Conservation (phyloP, 768 basidiomycete genomes). For the Mycena floridula region DNA sequence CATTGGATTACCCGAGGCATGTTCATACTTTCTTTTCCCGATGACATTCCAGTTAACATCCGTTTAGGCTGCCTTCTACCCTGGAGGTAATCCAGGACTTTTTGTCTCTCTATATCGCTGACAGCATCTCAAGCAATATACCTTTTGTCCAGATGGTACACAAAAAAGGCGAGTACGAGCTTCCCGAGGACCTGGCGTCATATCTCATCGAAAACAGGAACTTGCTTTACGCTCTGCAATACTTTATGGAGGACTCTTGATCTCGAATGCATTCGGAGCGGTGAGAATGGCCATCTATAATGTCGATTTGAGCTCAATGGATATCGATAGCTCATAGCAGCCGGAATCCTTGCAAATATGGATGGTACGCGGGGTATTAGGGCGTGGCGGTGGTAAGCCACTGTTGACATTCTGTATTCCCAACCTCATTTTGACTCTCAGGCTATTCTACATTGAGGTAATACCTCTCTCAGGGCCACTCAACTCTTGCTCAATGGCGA, state of each 20-base stretch:
- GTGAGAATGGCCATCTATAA: constrained; percentile 35
- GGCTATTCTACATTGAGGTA: constrained; percentile 71
- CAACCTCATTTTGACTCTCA: constrained; percentile 14
- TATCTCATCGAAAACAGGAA: constrained; percentile 35
- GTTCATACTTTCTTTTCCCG: background rate
- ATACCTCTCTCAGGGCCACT: background rate
- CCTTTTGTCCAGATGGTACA: constrained; percentile 50
- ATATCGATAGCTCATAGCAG: constrained; percentile 60
- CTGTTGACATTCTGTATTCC: background rate
- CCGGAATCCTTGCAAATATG: constrained; percentile 68
- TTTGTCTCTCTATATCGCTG: constrained; percentile 11
- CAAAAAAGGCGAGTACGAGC: constrained; percentile 36
- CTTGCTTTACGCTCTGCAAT: constrained; percentile 59
- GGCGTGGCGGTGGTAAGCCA: constrained; percentile 63
- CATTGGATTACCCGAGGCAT: constrained; percentile 56
- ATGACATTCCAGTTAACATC: background rate
- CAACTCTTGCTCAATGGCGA: background rate
- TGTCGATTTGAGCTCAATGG: too few species aligned
- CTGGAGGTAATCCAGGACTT: constrained; percentile 47
- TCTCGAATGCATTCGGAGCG: constrained; percentile 64
- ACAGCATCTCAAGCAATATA: constrained; percentile 21
- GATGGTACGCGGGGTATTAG: constrained; percentile 59
- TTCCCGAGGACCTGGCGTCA: constrained; percentile 3
- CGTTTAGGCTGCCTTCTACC: constrained; percentile 54
- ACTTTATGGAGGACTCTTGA: constrained; percentile 51